Evolutionary conservation across 129 eudicot species (phyloP).

Genomic region (Smallanthus sonchifolius): DNA sequence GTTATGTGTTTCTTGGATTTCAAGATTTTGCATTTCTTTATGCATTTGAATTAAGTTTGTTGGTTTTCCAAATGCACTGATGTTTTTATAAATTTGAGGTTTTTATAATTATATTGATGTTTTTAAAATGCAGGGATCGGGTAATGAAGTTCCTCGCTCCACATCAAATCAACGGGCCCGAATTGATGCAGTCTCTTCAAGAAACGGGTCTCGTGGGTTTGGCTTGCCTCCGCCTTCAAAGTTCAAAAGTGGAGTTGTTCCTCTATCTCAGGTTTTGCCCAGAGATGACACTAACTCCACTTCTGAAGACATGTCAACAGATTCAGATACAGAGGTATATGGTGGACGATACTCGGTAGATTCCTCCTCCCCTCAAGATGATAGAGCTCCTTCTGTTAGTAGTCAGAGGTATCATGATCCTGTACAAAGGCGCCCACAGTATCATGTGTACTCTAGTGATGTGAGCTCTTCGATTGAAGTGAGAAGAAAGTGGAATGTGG

Average conservation of each 20-base stretch:
- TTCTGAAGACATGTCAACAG: conserved; percentile 64
- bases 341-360: conserved; percentile 81
- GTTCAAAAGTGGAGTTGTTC: conserved; percentile 56
- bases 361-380: conserved; percentile 76
- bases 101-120: not conserved
- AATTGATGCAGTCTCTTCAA: conserved; percentile 37
- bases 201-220: conserved; percentile 39
- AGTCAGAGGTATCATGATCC: conserved; percentile 39
- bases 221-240: conserved; percentile 68
- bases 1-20: not conserved
- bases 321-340: conserved; percentile 64
- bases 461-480: conserved; percentile 60
- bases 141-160: conserved; percentile 38
- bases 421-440: conserved; percentile 33
- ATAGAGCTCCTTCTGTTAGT: conserved; percentile 36
- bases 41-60: not conserved
- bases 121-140: conserved; percentile 48
- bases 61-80: not conserved
- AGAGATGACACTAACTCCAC: conserved; percentile 44
- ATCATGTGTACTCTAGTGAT: conserved; percentile 65
- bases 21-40: not conserved
- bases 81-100: not conserved
- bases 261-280: conserved; percentile 56
- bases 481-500: conserved; percentile 38
- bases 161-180: conserved; percentile 37